phyloP scores from a whole-genome alignment of 805 yeast genomes.

The Candida railenensis region DNA sequence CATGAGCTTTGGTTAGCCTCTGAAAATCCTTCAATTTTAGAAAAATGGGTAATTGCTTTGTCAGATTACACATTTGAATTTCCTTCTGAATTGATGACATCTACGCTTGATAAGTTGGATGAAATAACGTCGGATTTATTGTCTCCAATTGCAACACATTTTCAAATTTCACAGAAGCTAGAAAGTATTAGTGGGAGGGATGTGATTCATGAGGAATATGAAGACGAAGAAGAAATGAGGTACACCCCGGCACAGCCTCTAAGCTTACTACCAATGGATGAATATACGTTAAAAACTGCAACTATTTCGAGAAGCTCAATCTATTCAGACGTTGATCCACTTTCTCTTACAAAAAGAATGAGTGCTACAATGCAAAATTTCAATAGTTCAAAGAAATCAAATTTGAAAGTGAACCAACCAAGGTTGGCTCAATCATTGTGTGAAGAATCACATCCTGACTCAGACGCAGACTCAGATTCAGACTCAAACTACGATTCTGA shows the following conservation, averaged over 20 bases:
- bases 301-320: too few species aligned
- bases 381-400: too few species aligned
- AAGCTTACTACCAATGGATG: too few species aligned
- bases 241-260: neutral
- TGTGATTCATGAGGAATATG: neutral
- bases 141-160: neutral
- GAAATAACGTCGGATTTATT: conserved; percentile 4
- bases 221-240: neutral
- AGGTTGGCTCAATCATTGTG: neutral
- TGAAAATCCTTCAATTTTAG: conserved; percentile 29
- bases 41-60: conserved; percentile 44
- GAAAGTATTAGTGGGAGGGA: neutral
- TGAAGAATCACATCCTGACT: neutral
- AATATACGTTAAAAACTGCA: too few species aligned
- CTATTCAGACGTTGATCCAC: too few species aligned
- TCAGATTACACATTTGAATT: conserved; percentile 31
- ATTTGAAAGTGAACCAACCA: too few species aligned
- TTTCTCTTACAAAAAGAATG: too few species aligned
- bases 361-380: too few species aligned
- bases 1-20: conserved; percentile 25
- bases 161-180: neutral
- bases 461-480: conserved; percentile 15
- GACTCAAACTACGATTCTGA: conserved; percentile 27
- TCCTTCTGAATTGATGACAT: conserved; percentile 36
- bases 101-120: conserved; percentile 18